Percentiles rank a stretch among this genome's conserved stretches.
Conservation (phyloP, 495 filamentous ascomycete species). For the Chaetomium cochliodes region DNA sequence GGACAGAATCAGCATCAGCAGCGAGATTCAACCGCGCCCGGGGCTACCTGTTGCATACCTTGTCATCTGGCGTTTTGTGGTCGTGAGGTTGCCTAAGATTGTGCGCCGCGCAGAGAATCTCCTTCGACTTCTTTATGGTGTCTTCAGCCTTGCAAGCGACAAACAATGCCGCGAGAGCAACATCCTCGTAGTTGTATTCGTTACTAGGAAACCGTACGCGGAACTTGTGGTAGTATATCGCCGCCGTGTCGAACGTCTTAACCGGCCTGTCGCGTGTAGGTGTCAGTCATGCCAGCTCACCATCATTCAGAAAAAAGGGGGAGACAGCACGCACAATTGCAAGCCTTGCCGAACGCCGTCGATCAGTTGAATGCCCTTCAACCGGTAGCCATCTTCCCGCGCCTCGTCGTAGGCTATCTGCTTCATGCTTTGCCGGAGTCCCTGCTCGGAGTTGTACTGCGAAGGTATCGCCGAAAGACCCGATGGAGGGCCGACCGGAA, state of each 20-base stretch:
- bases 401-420: conserved; percentile 42
- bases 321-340: conserved; percentile 57
- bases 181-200: conserved; percentile 70
- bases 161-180: conserved; percentile 82
- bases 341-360: conserved; percentile 71
- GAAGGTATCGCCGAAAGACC: conserved; percentile 42
- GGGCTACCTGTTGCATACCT: conserved; percentile 47
- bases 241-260: conserved; percentile 79
- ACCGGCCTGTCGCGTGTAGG: conserved; percentile 56
- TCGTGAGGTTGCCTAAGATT: conserved; percentile 78
- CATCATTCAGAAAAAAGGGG: not conserved
- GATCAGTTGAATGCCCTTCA: conserved; percentile 79
- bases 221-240: conserved; percentile 85
- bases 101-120: conserved; percentile 86
- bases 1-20: conserved; percentile 2
- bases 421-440: conserved; percentile 39
- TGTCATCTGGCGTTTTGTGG: conserved; percentile 76
- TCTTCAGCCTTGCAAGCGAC: conserved; percentile 96
- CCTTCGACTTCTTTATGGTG: conserved; percentile 91
- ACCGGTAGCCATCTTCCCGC: conserved; percentile 64
- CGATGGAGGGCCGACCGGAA: conserved; percentile 39
- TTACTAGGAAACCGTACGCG: conserved; percentile 71
- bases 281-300: conserved; percentile 4
- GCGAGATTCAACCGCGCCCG: not conserved
- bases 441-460: conserved; percentile 44